Base-by-base conservation (phyloP, 352 stramenopile species). In the Blastocystis sp. region DNA sequence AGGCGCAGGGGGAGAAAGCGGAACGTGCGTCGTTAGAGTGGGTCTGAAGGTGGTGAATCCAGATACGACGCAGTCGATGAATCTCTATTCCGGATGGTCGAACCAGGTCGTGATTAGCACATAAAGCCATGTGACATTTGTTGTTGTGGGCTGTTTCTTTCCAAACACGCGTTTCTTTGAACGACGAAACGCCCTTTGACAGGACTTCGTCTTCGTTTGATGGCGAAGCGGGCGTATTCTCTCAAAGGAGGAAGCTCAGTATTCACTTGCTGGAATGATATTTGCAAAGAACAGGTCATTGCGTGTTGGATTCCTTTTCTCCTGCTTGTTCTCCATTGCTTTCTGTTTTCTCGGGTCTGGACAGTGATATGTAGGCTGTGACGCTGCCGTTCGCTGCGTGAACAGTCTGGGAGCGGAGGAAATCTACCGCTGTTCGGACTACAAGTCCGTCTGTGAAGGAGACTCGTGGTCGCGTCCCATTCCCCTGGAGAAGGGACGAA, bases 331-430 rank as follows among this genome's bases (percentile, higher is more conserved):
- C 4, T 43, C n/a, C 19, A 19, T 41, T 41, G 64, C 64, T 52
- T 52, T 71, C 4, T 45, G 64, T 71, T 23, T 5, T 9, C 11
- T 71, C 43, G 4, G 2, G 14, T 71, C 43, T 9, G 19, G 11
- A 11, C 7, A n/a, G 7, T 71, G 3, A 71, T 45, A 4, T 21
- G 19, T 45, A 71, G 64, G 64, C 40, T 43, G 40, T 41, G 23
- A 28, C 43, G 34, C 64, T 19, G 56, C n/a, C 23, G 34, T 66
- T n/a, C 64, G 65, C 38, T 82, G 74, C 65, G 74, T 82, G 21
- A 82, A 82, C n/a, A 82, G 74, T 82, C 53, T 82, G 28, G 74
- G 74, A 82, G 34, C 64, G 28, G 74, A 82, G 38, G 74, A 82
- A 28, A 82, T 53, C 3, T 43, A 66, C 23, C 48, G 74, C n/a